Conservation (phyloP, 2,329 filamentous ascomycete genomes). For the Ophiocordyceps camponoti-saundersi region DNA sequence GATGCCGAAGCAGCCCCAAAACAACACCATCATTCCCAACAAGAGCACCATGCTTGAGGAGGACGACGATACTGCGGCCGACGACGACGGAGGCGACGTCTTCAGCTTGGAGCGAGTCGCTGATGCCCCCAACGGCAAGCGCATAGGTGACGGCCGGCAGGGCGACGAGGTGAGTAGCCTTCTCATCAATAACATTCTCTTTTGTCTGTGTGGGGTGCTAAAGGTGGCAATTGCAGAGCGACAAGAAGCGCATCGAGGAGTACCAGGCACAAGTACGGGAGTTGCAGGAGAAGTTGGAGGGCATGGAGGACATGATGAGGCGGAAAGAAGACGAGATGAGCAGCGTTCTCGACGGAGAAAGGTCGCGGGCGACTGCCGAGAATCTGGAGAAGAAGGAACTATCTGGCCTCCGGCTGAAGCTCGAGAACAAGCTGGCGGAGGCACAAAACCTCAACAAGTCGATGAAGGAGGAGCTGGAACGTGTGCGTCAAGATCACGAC, state of each 20-base stretch:
- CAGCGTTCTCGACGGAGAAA: constrained; percentile 40
- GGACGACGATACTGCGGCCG: constrained; percentile 48
- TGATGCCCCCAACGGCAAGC: constrained; percentile 13
- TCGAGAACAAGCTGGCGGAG: constrained; percentile 60
- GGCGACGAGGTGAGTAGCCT: constrained; percentile 20
- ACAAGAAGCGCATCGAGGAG: constrained; percentile 59
- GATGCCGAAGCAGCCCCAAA: constrained; percentile 77
- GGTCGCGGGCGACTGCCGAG: constrained; percentile 29
- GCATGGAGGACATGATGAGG: constrained; percentile 51
- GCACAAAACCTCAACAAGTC: constrained; percentile 65
- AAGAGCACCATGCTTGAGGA: constrained; percentile 97
- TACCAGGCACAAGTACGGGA: constrained; percentile 63
- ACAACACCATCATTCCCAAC: constrained; percentile 91
- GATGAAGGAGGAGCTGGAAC: constrained; percentile 63
- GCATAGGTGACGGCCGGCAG: constrained; percentile 6
- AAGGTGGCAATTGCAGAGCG: constrained; percentile 23
- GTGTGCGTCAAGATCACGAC: constrained; percentile 50
- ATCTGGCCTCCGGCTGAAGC: constrained; percentile 42
- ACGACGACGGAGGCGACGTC: constrained; percentile 36
- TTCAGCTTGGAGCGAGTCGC: constrained; percentile 28
- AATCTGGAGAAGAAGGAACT: constrained; percentile 55
- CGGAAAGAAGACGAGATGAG: constrained; percentile 57
- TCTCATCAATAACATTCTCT: background rate
- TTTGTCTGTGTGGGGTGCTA: background rate
- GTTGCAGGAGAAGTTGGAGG: constrained; percentile 55